Conservation (phyloP, 169 alveolate genomes). For the Eimeria necatrix region DNA sequence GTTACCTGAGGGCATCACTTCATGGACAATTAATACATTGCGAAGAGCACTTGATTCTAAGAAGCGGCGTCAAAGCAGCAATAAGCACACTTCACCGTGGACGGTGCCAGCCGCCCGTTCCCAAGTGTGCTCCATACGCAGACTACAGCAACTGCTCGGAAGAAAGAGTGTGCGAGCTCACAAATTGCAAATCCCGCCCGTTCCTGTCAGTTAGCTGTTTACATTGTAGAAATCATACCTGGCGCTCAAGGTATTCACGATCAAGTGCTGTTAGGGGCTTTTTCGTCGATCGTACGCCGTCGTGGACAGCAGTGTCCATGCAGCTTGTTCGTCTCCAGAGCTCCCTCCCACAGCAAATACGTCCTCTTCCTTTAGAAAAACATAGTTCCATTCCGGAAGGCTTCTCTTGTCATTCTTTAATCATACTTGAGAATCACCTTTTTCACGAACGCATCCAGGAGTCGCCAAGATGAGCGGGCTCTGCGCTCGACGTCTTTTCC, state of each 20-base stretch:
- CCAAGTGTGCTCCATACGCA: neutral
- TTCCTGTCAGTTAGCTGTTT: neutral
- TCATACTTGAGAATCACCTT: neutral
- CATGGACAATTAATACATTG: no score
- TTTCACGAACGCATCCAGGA: neutral
- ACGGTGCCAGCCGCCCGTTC: neutral
- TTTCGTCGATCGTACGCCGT: constrained; percentile 21
- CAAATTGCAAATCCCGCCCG: neutral
- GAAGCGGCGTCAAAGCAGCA: no score
- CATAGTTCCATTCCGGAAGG: neutral
- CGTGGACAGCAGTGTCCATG: constrained; percentile 3
- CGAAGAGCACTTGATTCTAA: no score
- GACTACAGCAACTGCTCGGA: neutral
- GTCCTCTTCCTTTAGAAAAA: neutral
- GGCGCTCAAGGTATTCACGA: neutral
- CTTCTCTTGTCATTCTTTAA: neutral
- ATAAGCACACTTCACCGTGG: no score
- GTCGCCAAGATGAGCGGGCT: constrained; percentile 22
- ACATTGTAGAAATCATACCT: neutral
- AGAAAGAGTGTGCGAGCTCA: neutral
- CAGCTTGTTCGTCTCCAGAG: constrained; percentile 16
- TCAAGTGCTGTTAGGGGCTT: constrained; percentile 1
- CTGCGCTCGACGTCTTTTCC: constrained; percentile 32
- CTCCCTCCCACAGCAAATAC: neutral
- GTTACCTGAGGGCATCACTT: no score